These are phyloP conservation scores for Aureococcus anophagefferens DNA, from an alignment of 108 stramenopile species.

Conservation along the genomic window DNA sequence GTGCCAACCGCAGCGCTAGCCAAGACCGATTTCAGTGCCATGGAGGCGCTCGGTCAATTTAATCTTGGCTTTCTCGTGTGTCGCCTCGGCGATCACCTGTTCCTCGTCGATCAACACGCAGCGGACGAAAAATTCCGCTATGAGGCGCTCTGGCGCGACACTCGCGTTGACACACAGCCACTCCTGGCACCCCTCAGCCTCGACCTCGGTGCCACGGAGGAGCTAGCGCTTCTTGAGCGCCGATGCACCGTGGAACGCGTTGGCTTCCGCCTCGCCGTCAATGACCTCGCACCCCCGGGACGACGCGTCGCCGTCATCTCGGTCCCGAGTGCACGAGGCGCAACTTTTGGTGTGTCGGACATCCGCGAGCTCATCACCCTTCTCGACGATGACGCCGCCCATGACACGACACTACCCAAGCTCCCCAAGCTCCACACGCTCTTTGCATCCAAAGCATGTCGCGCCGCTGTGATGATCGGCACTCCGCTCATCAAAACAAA, in stretches of 20 bases:
- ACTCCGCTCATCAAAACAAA: slow-evolving; percentile 20
- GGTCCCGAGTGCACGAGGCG: slow-evolving; percentile 35
- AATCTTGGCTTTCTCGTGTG: slow-evolving; percentile 49
- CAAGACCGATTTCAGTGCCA: slow-evolving; percentile 33
- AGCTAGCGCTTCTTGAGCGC: slow-evolving; percentile 26
- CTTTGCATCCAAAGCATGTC: slow-evolving; percentile 52
- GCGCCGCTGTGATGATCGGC: slow-evolving; percentile 50
- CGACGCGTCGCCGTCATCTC: slow-evolving; percentile 22
- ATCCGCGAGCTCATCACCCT: slow-evolving; percentile 46
- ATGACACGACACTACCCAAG: neutral
- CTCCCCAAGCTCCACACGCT: slow-evolving; percentile 41
- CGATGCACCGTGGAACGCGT: slow-evolving; percentile 25
- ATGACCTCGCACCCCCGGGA: slow-evolving; percentile 21
- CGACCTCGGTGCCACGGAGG: slow-evolving; percentile 31
- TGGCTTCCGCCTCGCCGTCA: slow-evolving; percentile 29
- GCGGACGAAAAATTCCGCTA: slow-evolving; percentile 52
- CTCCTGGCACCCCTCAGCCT: slow-evolving; percentile 19
- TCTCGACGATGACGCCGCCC: slow-evolving; percentile 1
- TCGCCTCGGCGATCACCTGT: slow-evolving; percentile 30
- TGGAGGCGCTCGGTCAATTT: slow-evolving; percentile 47
- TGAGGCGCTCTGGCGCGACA: slow-evolving; percentile 24
- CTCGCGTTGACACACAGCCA: slow-evolving; percentile 28
- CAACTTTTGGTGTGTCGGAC: slow-evolving; percentile 38
- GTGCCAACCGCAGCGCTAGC: slow-evolving; percentile 4
- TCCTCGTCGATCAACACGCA: slow-evolving; percentile 53